Conservation (phyloP, 257 asterid genomes). For the Rubia yunnanensis region DNA sequence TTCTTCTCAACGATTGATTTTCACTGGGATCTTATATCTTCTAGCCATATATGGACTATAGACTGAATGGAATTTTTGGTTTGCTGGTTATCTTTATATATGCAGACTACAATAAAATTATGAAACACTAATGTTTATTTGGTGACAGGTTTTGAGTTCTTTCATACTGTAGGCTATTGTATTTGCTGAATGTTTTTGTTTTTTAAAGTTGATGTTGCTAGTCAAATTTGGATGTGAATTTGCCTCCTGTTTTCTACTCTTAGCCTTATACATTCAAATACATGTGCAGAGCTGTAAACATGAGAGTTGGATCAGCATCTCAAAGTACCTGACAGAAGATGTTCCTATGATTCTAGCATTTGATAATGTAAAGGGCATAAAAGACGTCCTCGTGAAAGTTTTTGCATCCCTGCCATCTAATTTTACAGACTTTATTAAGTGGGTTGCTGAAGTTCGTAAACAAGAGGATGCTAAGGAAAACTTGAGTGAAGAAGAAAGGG, state of each 20-base stretch:
- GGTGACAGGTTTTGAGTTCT: background rate
- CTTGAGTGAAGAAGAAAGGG: constrained; percentile 82
- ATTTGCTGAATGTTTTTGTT: background rate
- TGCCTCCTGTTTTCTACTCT: constrained; percentile 1
- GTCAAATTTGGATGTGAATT: background rate
- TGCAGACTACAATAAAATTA: background rate
- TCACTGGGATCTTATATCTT: background rate
- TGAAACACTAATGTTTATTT: background rate
- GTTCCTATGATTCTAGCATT: constrained; percentile 66
- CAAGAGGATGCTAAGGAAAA: constrained; percentile 57
- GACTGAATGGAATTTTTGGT: background rate
- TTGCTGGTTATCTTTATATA: background rate
- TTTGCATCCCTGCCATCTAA: constrained; percentile 68
- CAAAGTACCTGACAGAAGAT: constrained; percentile 75
- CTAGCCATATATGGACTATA: background rate
- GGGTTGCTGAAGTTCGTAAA: constrained; percentile 88
- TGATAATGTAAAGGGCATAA: constrained; percentile 39
- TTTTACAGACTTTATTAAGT: constrained; percentile 72
- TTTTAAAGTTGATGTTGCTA: background rate
- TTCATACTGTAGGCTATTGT: no score
- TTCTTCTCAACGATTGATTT: background rate
- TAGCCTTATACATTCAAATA: constrained; percentile 11
- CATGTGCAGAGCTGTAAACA: constrained; percentile 82
- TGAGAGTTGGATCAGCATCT: constrained; percentile 80
- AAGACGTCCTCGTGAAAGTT: constrained; percentile 49